A percentile compares a stretch with the other conserved stretches of the same genome.
Conservation (phyloP, 2,329 filamentous ascomycete genomes). For the Aspergillus brasiliensis region DNA sequence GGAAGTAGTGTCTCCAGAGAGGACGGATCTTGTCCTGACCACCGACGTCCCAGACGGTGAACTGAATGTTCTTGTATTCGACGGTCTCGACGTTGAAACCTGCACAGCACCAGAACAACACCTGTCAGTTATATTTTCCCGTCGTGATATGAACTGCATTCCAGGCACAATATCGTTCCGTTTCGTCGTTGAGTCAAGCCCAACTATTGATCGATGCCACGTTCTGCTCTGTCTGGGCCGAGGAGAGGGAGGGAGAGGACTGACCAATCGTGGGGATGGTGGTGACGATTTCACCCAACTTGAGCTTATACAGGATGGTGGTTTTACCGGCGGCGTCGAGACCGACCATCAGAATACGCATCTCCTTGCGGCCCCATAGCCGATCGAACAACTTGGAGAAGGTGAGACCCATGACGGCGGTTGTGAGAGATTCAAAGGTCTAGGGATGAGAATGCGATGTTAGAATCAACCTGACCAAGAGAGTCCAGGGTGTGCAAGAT, state of each 20-base stretch:
- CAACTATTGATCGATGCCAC: too few species aligned
- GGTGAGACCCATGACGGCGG: slow-evolving; percentile 87
- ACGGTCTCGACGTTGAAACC: slow-evolving; percentile 99
- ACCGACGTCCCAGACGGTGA: slow-evolving; percentile 99
- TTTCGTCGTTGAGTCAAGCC: too few species aligned
- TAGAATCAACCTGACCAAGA: slow-evolving; percentile 20
- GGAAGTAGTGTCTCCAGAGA: slow-evolving; percentile 99
- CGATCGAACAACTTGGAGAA: slow-evolving; percentile 96
- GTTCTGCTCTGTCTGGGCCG: background rate
- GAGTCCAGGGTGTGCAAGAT: background rate
- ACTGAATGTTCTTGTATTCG: slow-evolving; percentile 99
- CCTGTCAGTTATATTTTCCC: slow-evolving; percentile 15
- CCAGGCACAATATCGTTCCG: too few species aligned
- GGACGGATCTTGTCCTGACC: slow-evolving; percentile 99
- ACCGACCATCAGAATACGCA: slow-evolving; percentile 99
- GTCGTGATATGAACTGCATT: background rate
- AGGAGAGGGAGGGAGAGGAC: slow-evolving; percentile 32
- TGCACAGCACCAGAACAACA: slow-evolving; percentile 37
- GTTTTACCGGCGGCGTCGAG: slow-evolving; percentile 99
- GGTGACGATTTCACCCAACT: slow-evolving; percentile 97
- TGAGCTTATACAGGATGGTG: slow-evolving; percentile 99
- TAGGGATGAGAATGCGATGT: slow-evolving; percentile 19
- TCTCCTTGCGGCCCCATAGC: slow-evolving; percentile 99
- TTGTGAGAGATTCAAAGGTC: slow-evolving; percentile 31
- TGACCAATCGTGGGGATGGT: slow-evolving; percentile 98